These are phyloP conservation scores for Clavaria fumosa DNA, from an alignment of 768 basidiomycete genomes.

Conservation along the genomic window DNA sequence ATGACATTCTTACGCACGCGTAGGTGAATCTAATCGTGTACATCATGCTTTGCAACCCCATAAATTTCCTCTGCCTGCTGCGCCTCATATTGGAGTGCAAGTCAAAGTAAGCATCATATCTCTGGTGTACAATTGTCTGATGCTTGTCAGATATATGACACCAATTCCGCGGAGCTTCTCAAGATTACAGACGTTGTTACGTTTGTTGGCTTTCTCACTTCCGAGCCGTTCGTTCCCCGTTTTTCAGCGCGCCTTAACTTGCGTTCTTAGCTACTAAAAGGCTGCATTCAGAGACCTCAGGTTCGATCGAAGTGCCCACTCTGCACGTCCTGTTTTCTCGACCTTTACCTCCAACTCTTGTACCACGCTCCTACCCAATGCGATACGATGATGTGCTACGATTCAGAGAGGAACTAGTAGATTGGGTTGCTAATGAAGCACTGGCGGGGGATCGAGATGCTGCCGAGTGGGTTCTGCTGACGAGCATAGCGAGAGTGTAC, in stretches of 20 bases:
- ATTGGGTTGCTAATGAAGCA: slow-evolving; percentile 59
- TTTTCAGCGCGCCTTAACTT: slow-evolving; percentile 4
- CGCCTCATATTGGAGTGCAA: slow-evolving; percentile 51
- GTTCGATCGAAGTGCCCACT: slow-evolving; percentile 35
- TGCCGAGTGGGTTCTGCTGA: slow-evolving; percentile 63
- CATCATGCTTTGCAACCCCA: slow-evolving; percentile 28
- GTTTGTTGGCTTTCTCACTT: slow-evolving; percentile 60
- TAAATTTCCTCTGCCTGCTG: slow-evolving; percentile 46
- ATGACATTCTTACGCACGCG: no score
- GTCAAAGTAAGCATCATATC: slow-evolving; percentile 37
- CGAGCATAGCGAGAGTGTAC: slow-evolving; percentile 46
- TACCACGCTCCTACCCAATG: slow-evolving; percentile 25
- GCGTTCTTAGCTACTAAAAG: slow-evolving; percentile 15
- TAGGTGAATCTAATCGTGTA: no score
- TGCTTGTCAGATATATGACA: slow-evolving; percentile 41
- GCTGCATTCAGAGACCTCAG: slow-evolving; percentile 24
- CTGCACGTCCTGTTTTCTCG: slow-evolving; percentile 51
- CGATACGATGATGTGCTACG: slow-evolving; percentile 10
- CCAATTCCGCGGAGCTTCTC: slow-evolving; percentile 25
- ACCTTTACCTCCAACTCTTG: slow-evolving; percentile 24
- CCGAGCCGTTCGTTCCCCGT: slow-evolving; percentile 37
- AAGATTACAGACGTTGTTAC: slow-evolving; percentile 48
- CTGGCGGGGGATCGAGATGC: slow-evolving; percentile 53
- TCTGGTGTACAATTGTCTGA: background rate
- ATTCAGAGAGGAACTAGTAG: slow-evolving; percentile 39